These are phyloP conservation scores for Kodamaea laetipori DNA, from an alignment of 805 yeast species.

Conservation along the genomic window DNA sequence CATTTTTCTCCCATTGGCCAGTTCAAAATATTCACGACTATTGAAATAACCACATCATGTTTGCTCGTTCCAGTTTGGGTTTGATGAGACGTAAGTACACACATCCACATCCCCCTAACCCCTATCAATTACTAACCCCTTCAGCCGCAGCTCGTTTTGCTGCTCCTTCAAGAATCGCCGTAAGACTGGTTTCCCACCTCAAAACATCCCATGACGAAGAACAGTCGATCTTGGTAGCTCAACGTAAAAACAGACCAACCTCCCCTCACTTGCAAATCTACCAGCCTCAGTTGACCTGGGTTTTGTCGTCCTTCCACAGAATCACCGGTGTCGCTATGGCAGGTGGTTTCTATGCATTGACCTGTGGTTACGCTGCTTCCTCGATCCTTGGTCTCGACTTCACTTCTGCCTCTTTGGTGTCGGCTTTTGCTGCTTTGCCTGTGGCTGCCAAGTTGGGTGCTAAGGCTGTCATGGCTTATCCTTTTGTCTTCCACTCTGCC, in stretches of 20 bases:
- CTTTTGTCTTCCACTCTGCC: constrained; percentile 82
- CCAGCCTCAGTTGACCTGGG: constrained; percentile 87
- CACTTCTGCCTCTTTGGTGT: constrained; percentile 55
- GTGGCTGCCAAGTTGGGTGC: constrained; percentile 57
- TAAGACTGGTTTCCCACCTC: constrained; percentile 34
- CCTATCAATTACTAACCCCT: background rate
- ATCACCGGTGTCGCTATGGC: constrained; percentile 85
- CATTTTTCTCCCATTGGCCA: constrained; percentile 8
- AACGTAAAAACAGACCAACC: constrained; percentile 83
- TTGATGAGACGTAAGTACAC: constrained; percentile 28
- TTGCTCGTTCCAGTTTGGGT: constrained; percentile 38
- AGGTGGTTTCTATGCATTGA: constrained; percentile 73
- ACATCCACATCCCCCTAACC: background rate
- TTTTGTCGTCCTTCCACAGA: constrained; percentile 81
- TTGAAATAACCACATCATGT: constrained; percentile 22
- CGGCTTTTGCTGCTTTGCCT: constrained; percentile 65
- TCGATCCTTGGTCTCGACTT: constrained; percentile 58
- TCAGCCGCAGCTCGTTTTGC: constrained; percentile 1
- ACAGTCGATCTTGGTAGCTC: constrained; percentile 69
- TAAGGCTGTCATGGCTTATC: constrained; percentile 74
- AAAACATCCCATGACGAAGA: constrained; percentile 63
- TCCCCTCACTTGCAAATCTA: constrained; percentile 91
- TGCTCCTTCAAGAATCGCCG: constrained; percentile 8
- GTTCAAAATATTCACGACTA: background rate
- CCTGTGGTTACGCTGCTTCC: constrained; percentile 72